Evolutionary conservation across 495 filamentous ascomycete genomes (phyloP).

Genomic region (Neurospora discreta): DNA sequence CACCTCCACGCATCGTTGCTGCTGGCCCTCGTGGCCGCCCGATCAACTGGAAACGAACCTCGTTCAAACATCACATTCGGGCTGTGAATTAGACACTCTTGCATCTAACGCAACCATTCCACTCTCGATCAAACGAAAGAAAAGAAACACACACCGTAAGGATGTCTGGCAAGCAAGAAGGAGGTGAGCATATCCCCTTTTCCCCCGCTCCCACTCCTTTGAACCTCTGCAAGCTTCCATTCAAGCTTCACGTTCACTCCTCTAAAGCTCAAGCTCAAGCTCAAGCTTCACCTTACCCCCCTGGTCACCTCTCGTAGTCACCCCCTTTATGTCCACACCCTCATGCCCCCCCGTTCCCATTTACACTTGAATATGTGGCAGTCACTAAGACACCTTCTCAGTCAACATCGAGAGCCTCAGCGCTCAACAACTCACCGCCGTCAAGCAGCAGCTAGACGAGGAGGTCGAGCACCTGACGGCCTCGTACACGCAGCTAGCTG

Average conservation of each 20-base stretch:
- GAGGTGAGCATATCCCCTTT: background rate
- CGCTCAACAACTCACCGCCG: constrained; percentile 41
- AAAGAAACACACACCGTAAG: too few species aligned
- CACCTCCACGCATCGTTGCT: background rate
- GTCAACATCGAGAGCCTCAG: constrained; percentile 39
- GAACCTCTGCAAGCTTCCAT: background rate
- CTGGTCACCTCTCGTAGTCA: background rate
- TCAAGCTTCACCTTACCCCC: background rate
- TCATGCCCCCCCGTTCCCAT: too few species aligned
- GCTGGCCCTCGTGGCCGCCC: background rate
- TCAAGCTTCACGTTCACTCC: background rate
- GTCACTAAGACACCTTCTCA: constrained; percentile 5
- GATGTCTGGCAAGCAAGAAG: background rate
- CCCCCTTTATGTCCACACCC: background rate
- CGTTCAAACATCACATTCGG: background rate
- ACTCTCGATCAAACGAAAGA: background rate
- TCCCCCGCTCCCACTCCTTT: background rate
- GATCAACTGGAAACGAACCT: background rate
- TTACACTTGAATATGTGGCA: background rate
- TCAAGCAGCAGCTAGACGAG: constrained; percentile 91
- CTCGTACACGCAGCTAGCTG: constrained; percentile 79
- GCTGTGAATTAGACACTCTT: background rate
- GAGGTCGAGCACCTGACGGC: constrained; percentile 86
- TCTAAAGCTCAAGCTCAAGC: background rate
- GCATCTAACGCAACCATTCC: background rate